Percentiles rank a stretch among this genome's conserved stretches.
These are phyloP conservation scores for Debaryomycetaceae sp. DNA, from an alignment of 1,139 yeast species.

Conservation along the genomic window DNA sequence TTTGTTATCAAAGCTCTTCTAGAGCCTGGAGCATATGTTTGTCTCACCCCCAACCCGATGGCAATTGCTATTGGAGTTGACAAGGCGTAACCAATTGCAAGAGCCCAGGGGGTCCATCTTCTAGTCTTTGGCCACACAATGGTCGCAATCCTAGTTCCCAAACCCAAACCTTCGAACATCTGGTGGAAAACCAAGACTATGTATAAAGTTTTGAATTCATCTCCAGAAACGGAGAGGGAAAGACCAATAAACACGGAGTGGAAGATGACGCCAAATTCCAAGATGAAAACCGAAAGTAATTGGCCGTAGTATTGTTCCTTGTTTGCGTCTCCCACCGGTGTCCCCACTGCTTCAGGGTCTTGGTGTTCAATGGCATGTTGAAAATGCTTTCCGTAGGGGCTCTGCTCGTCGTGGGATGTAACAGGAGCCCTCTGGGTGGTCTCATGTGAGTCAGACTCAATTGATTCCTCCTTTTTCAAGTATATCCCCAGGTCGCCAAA, in stretches of 20 bases:
- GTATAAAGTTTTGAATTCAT: slow-evolving; percentile 32
- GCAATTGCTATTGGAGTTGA: slow-evolving; percentile 38
- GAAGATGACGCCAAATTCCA: slow-evolving; percentile 39
- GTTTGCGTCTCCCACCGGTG: slow-evolving; percentile 32
- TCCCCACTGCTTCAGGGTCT: slow-evolving; percentile 47
- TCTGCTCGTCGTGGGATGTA: slow-evolving; percentile 19
- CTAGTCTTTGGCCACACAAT: slow-evolving; percentile 32
- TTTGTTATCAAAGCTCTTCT: slow-evolving; percentile 30
- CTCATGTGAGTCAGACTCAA: slow-evolving; percentile 11
- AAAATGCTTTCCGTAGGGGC: slow-evolving; percentile 42
- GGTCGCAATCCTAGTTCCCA: slow-evolving; percentile 38
- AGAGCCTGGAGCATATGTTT: slow-evolving; percentile 31
- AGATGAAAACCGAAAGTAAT: slow-evolving; percentile 23
- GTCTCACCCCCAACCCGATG: slow-evolving; percentile 34
- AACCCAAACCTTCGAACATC: slow-evolving; percentile 40
- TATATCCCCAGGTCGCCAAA: slow-evolving; percentile 41
- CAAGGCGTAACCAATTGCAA: slow-evolving; percentile 27
- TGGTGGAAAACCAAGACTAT: slow-evolving; percentile 41
- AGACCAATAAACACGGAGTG: slow-evolving; percentile 42
- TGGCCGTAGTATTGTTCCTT: slow-evolving; percentile 46
- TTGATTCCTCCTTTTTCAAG: slow-evolving; percentile 21
- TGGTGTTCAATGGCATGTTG: slow-evolving; percentile 50
- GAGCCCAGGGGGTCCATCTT: slow-evolving; percentile 30
- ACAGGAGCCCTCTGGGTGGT: slow-evolving; percentile 9
- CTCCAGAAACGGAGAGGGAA: slow-evolving; percentile 36